Conservation (phyloP, 352 stramenopile genomes). For the Phytophthora pini region DNA sequence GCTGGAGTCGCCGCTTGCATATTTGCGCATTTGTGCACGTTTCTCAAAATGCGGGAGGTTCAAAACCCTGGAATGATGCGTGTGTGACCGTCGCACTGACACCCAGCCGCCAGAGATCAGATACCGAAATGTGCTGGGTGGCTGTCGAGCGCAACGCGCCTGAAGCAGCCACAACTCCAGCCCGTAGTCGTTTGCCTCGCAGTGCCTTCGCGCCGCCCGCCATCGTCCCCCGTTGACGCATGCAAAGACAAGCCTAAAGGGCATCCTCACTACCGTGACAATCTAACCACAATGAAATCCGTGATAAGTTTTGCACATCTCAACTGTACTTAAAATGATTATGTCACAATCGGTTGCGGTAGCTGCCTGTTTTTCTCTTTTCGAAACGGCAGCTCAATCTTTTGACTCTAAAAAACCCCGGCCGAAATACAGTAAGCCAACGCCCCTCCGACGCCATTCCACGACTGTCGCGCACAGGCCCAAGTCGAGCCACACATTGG, state of each 20-base stretch:
- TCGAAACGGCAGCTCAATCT: conserved; percentile 33
- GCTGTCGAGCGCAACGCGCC: conserved; percentile 4
- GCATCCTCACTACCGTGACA: conserved; percentile 11
- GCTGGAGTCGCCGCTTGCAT: neutral
- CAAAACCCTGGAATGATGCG: conserved; percentile 13
- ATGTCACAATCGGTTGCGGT: conserved; percentile 8
- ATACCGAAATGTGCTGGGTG: conserved; percentile 14
- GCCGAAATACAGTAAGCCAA: conserved; percentile 14
- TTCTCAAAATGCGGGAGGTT: conserved; percentile 10
- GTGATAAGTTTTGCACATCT: too few species aligned
- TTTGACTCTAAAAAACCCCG: conserved; percentile 20
- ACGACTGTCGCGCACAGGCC: conserved; percentile 17
- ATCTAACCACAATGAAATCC: neutral
- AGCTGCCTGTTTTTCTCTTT: conserved; percentile 16
- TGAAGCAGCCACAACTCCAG: conserved; percentile 13
- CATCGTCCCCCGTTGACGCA: neutral
- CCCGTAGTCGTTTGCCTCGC: neutral
- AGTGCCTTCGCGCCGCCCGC: too few species aligned
- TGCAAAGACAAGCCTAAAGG: conserved; percentile 21
- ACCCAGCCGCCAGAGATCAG: neutral
- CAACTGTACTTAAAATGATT: neutral
- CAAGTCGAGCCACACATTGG: neutral
- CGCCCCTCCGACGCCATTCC: conserved; percentile 18
- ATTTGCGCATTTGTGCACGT: conserved; percentile 20
- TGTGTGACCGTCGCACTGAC: neutral